phyloP scores from a whole-genome alignment of 2,329 filamentous ascomycete species.

The Tolypocladium inflatum region DNA sequence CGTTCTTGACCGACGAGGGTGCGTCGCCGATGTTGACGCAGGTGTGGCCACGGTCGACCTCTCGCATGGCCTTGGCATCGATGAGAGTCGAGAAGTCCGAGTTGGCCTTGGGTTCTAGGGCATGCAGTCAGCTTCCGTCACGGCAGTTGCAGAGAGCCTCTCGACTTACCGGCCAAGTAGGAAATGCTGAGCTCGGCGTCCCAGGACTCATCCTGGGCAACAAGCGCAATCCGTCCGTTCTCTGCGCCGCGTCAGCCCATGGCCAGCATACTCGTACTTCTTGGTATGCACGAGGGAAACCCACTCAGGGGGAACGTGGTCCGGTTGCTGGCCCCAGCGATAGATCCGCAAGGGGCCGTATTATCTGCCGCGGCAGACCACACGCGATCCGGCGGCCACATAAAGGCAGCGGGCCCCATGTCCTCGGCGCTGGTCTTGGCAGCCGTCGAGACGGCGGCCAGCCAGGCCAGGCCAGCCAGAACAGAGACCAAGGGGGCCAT shows the following conservation, averaged over 20 bases:
- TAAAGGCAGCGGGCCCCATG: conserved; percentile 47
- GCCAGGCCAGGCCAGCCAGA: conserved; percentile 8
- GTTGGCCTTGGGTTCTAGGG: conserved; percentile 26
- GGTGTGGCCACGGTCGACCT: conserved; percentile 34
- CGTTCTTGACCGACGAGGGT: conserved; percentile 23
- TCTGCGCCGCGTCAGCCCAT: conserved; percentile 21
- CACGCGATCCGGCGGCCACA: conserved; percentile 49
- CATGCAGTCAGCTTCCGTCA: not conserved
- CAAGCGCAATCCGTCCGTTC: conserved; percentile 44
- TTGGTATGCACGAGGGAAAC: not conserved
- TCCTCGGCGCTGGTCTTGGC: conserved; percentile 9
- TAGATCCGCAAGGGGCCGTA: conserved; percentile 46
- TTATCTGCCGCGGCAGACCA: conserved; percentile 48
- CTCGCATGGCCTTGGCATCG: conserved; percentile 21
- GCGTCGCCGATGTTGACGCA: conserved; percentile 30
- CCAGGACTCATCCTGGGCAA: conserved; percentile 48
- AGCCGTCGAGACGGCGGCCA: not conserved
- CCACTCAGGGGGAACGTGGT: conserved; percentile 47
- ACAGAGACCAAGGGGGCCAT: conserved; percentile 12
- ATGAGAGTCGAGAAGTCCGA: conserved; percentile 31
- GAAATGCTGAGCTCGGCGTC: conserved; percentile 44
- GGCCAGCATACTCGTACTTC: rapidly evolving
- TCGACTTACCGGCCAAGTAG: conserved; percentile 32
- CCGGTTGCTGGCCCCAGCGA: conserved; percentile 34
- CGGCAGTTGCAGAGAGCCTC: too few relatives aligned